A percentile compares a stretch with the other conserved stretches of the same genome.
Conservation (phyloP, 2,329 filamentous ascomycete genomes). For the Cladophialophora immunda region DNA sequence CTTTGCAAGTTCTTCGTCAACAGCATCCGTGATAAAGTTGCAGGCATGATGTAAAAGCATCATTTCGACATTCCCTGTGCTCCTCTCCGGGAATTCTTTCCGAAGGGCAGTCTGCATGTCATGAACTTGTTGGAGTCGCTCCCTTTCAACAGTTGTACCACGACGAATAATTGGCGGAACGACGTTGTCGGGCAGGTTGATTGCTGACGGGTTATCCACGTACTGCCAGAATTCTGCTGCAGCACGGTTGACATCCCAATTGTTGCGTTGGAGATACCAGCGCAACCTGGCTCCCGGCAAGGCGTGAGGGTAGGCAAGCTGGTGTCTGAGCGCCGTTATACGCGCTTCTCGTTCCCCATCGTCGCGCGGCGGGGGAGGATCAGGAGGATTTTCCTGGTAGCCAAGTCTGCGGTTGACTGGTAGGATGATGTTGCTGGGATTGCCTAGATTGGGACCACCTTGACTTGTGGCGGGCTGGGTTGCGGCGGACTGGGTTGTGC, state of each 20-base stretch:
- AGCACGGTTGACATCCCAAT: conserved; percentile 30
- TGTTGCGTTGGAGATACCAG: conserved; percentile 6
- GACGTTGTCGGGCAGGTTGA: not conserved
- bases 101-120: conserved; percentile 5
- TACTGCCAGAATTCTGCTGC: conserved; percentile 18
- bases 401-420: not conserved
- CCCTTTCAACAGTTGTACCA: conserved; percentile 7
- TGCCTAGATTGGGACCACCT: not conserved
- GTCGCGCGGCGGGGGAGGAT: not conserved
- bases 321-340: conserved; percentile 21
- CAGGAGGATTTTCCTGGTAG: not conserved
- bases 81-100: not conserved
- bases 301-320: conserved; percentile 23
- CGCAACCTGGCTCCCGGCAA: not conserved
- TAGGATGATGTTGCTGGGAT: not conserved
- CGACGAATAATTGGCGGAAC: not conserved
- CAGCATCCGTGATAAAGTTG: conserved; percentile 3
- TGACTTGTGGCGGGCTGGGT: not conserved
- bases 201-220: not conserved
- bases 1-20: not conserved
- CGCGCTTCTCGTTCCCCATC: not conserved
- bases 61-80: conserved; percentile 13
- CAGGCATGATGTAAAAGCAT: conserved; percentile 10
- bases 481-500: not conserved
- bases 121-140: not conserved